Percentiles rank a stretch among this genome's conserved stretches.
Conservation (phyloP, 768 basidiomycete genomes). For the Mycena galopus region DNA sequence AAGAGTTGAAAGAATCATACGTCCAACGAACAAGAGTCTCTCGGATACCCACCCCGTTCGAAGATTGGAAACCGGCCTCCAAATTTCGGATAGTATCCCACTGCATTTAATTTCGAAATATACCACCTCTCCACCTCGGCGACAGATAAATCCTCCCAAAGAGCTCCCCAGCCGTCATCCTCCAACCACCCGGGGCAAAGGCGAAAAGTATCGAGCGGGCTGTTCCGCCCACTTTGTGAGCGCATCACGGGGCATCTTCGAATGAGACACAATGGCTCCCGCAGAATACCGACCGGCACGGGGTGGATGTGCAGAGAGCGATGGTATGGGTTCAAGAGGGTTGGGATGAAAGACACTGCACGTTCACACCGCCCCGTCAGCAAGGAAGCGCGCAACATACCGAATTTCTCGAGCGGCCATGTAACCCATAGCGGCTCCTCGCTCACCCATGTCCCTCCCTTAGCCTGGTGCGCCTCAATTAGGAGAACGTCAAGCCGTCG, state of each 20-base stretch:
- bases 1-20: too few relatives aligned
- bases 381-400: conserved; percentile 49
- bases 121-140: conserved; percentile 23
- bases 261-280: conserved; percentile 78
- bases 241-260: conserved; percentile 71
- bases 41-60: too few relatives aligned
- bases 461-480: conserved; percentile 76
- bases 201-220: conserved; percentile 40
- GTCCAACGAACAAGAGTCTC: too few relatives aligned
- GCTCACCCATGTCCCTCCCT: conserved; percentile 79
- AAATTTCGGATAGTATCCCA: too few relatives aligned
- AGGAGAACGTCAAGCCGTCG: conserved; percentile 76
- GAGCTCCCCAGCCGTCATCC: conserved; percentile 76
- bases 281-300: conserved; percentile 58
- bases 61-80: too few relatives aligned
- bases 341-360: conserved; percentile 21
- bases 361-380: too few relatives aligned
- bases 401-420: conserved; percentile 86
- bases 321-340: conserved; percentile 46
- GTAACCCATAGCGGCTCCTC: conserved; percentile 85
- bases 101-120: too few relatives aligned
- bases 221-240: conserved; percentile 80
- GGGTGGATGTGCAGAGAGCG: conserved; percentile 39
- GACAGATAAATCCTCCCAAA: conserved; percentile 84
- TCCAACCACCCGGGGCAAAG: conserved; percentile 60